Percentiles rank a stretch among this genome's conserved stretches.
Evolutionary conservation across 1,139 yeast species (phyloP).

Genomic region (Taphrina confusa): DNA sequence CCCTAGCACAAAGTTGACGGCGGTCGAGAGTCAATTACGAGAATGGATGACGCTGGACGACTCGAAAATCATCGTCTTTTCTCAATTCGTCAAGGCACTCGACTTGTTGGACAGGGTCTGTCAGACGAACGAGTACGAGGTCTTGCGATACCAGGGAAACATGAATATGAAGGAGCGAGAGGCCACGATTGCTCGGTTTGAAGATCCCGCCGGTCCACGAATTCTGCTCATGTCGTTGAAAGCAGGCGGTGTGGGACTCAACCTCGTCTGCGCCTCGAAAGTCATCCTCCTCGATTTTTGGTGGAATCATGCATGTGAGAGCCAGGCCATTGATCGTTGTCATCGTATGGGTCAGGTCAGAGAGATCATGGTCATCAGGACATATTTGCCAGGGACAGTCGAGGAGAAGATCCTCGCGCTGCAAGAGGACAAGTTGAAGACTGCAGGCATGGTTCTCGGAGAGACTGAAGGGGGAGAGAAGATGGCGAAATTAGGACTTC

Average conservation of each 20-base stretch:
- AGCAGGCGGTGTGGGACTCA: slow-evolving; percentile 98
- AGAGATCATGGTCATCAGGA: slow-evolving; percentile 57
- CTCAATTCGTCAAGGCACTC: slow-evolving; percentile 94
- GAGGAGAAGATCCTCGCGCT: slow-evolving; percentile 55
- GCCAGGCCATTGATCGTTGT: slow-evolving; percentile 64
- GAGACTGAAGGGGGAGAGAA: slow-evolving; percentile 29
- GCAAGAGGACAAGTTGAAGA: slow-evolving; percentile 51
- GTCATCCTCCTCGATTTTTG: slow-evolving; percentile 95
- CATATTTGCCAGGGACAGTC: slow-evolving; percentile 53
- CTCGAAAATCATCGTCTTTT: slow-evolving; percentile 92
- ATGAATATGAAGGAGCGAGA: slow-evolving; percentile 97
- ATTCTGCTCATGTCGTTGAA: slow-evolving; percentile 90
- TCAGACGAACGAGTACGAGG: background rate
- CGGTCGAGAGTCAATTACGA: slow-evolving; percentile 86
- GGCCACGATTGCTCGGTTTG: slow-evolving; percentile 81
- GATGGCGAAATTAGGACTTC: slow-evolving; percentile 21
- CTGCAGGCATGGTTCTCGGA: slow-evolving; percentile 28
- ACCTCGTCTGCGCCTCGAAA: slow-evolving; percentile 93
- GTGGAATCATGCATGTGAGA: slow-evolving; percentile 98
- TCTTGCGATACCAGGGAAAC: slow-evolving; percentile 62
- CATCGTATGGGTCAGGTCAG: slow-evolving; percentile 60
- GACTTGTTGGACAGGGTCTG: slow-evolving; percentile 81
- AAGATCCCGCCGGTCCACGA: slow-evolving; percentile 89
- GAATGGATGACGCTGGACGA: slow-evolving; percentile 79
- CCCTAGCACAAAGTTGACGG: slow-evolving; percentile 94